Conservation (phyloP, 805 yeast genomes). For the Metschnikowia kofuensis region DNA sequence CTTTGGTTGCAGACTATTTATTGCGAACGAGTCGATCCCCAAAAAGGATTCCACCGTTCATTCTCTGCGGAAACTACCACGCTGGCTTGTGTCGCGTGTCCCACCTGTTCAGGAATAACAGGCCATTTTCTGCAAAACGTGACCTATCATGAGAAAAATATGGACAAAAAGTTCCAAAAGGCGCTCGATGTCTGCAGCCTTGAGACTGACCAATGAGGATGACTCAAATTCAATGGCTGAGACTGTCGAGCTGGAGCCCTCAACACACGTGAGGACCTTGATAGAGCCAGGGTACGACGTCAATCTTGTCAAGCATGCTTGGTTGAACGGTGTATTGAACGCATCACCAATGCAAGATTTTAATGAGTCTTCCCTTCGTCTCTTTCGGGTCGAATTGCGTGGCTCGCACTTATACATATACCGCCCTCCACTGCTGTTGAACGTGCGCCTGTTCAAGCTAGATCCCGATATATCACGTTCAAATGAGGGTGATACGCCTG, state of each 20-base stretch:
- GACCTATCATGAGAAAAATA: conserved; percentile 15
- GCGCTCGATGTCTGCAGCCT: conserved; percentile 15
- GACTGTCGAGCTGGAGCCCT: conserved; percentile 5
- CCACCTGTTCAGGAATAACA: neutral
- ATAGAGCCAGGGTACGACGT: conserved; percentile 32
- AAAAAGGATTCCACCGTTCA: neutral
- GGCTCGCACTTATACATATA: conserved; percentile 66
- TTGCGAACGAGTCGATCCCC: neutral
- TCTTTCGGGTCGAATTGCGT: conserved; percentile 37
- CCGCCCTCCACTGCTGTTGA: conserved; percentile 20
- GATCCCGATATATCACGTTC: conserved; percentile 1
- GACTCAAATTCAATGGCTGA: conserved; percentile 1
- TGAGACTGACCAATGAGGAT: conserved; percentile 5
- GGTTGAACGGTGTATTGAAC: conserved; percentile 39
- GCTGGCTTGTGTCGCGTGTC: conserved; percentile 1
- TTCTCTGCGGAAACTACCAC: neutral
- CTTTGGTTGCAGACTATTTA: neutral
- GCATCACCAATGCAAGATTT: conserved; percentile 31
- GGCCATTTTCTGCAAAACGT: neutral
- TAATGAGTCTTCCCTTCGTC: conserved; percentile 16
- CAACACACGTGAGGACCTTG: conserved; percentile 18
- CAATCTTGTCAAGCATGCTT: conserved; percentile 28
- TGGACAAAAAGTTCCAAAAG: conserved; percentile 18
- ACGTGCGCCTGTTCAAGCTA: conserved; percentile 16
- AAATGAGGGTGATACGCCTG: neutral